Evolutionary conservation across 176 grass and related monocot species (phyloP).

Genomic region (Puccinellia tenuiflora): DNA sequence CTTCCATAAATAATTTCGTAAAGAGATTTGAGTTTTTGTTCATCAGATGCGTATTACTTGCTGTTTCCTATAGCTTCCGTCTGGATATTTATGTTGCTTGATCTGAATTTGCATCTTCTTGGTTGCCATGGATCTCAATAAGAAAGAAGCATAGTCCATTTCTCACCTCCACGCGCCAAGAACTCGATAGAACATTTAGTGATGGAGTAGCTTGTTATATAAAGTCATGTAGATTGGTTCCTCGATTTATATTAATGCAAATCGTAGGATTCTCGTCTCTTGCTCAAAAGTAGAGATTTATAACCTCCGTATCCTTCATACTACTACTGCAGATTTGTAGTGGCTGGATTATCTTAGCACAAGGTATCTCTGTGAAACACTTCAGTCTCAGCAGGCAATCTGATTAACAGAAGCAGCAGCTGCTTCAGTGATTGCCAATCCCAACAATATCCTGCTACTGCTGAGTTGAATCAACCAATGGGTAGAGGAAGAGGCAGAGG

Average conservation of each 20-base stretch:
- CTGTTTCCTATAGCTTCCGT: neutral
- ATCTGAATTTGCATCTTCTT: constrained; percentile 30
- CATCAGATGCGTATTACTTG: constrained; percentile 28
- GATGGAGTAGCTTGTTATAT: neutral
- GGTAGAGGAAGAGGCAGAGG: constrained; percentile 80
- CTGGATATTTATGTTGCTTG: constrained; percentile 6
- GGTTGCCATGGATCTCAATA: constrained; percentile 37
- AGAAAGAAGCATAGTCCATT: neutral
- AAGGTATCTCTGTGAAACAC: neutral
- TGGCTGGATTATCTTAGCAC: neutral
- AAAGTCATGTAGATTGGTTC: neutral
- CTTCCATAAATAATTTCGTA: neutral
- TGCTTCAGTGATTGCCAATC: constrained; percentile 9
- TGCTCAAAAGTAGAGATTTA: neutral
- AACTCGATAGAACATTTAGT: neutral
- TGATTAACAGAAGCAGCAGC: neutral
- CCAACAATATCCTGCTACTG: neutral
- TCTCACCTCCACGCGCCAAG: neutral
- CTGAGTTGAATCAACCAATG: constrained; percentile 42
- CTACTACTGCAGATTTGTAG: constrained; percentile 36
- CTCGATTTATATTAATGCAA: neutral
- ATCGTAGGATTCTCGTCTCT: neutral
- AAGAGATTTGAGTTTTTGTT: neutral
- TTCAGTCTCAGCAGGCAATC: neutral
- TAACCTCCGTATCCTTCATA: neutral